phyloP scores from a whole-genome alignment of 2,329 filamentous ascomycete genomes.

The Epichloe gansuensis region DNA sequence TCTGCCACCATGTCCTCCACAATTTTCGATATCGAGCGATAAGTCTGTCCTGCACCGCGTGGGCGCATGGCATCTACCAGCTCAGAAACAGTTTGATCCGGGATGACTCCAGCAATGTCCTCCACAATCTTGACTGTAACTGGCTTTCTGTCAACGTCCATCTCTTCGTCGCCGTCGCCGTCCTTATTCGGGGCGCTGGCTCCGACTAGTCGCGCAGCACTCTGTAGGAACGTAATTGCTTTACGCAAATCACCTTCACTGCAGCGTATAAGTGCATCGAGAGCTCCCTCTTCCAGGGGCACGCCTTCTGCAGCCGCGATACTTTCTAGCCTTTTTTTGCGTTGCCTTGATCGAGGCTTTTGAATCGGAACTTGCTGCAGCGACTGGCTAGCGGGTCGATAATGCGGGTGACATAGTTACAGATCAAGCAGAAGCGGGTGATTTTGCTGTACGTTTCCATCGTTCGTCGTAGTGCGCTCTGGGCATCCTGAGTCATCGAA shows the following conservation, averaged over 20 bases:
- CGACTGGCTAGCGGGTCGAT: conserved; percentile 90
- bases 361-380: conserved; percentile 97
- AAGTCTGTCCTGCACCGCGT: conserved; percentile 49
- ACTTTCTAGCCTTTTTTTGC: conserved; percentile 64
- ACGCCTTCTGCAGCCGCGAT: conserved; percentile 77
- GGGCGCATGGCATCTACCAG: conserved; percentile 70
- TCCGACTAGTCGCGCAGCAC: conserved; percentile 78
- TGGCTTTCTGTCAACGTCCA: conserved; percentile 45
- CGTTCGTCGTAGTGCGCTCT: conserved; percentile 80
- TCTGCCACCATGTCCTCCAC: conserved; percentile 90
- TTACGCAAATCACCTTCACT: conserved; percentile 92
- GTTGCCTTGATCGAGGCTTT: conserved; percentile 80
- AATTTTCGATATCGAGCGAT: conserved; percentile 61
- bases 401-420: conserved; percentile 97
- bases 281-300: conserved; percentile 60
- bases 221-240: conserved; percentile 92
- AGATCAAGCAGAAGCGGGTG: conserved; percentile 93
- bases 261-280: conserved; percentile 74
- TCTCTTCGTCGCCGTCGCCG: conserved; percentile 43
- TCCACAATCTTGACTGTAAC: conserved; percentile 75
- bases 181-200: conserved; percentile 41
- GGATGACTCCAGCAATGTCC: conserved; percentile 94
- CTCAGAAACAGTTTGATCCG: conserved; percentile 55
- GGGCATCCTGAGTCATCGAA: conserved; percentile 97
- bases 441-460: conserved; percentile 99